Base-by-base conservation (phyloP, 805 yeast genomes). In the Candida jianshihensis region DNA sequence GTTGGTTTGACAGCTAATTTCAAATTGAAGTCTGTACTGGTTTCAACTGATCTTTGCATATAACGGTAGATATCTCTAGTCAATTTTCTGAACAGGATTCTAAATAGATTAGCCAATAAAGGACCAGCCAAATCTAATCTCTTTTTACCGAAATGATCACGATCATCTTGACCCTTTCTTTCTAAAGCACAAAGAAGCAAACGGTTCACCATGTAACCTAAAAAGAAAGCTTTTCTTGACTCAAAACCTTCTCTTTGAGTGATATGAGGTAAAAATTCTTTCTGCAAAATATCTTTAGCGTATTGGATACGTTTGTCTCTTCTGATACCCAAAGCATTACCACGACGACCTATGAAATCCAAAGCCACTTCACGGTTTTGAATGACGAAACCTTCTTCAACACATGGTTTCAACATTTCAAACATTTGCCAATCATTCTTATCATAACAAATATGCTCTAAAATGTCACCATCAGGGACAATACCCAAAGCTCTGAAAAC, bases 61-160 rank as follows among this genome's bases (percentile, higher is more conserved):
- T 89, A 90, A 64, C 95, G 81, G 71, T 86, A 89, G 55, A 92
- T 92, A 61, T 92, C 99, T 53, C 85, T 80, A n/a, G 97, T 86
- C 49, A 92, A 73, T 60, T 92, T 92, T 65, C 86, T 84, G 73
- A 92, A 92, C 42, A 92, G 70, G 56, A 90, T 80, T 63, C 97
- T 77, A 80, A 92, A 92, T 61, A 92, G 77, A 61, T 86, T 87
- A 43, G 97, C 97, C 56, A 92, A 73, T 59, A 92, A 70, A 24
- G 99, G 98, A 54, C 99, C 99, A 34, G 98, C 98, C 63, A 92
- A 77, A 70, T 92, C 99, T 61, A 92, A 76, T 68, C 99, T 81
- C 68, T 92, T 92, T 64, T 89, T 92, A 61, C 99, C 99, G 62
- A 92, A 92, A 66, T 92, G 99, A 69, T 92, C 99, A 74, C 98